phyloP scores from a whole-genome alignment of 306 rosid species.

The Fragaria nilgerrensis region DNA sequence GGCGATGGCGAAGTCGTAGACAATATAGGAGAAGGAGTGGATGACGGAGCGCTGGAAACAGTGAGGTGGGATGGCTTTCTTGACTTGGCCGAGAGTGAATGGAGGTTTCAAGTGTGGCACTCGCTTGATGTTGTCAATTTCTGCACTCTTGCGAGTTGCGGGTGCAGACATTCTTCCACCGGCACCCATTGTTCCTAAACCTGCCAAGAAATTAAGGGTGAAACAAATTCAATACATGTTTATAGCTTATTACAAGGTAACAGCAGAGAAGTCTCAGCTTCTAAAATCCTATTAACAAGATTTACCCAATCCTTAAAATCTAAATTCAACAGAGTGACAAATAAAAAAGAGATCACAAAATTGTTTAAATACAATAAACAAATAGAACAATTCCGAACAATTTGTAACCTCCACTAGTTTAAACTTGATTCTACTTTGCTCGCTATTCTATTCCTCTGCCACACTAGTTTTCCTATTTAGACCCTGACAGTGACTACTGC shows the following conservation, averaged over 20 bases:
- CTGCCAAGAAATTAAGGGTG: conserved; percentile 33
- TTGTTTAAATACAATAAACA: not conserved
- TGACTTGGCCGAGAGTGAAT: conserved; percentile 55
- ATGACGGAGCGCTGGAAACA: conserved; percentile 65
- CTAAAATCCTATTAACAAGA: not conserved
- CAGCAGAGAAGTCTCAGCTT: not conserved
- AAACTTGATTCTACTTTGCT: not conserved
- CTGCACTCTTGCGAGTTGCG: conserved; percentile 44
- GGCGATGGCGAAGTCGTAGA: conserved; percentile 52
- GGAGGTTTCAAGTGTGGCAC: conserved; percentile 62
- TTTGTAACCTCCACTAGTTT: not conserved
- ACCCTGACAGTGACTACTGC: not conserved
- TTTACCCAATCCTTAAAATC: not conserved
- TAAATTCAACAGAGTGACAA: not conserved
- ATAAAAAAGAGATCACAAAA: not conserved
- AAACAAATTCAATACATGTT: not conserved
- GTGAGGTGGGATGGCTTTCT: conserved; percentile 71
- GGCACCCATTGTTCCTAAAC: conserved; percentile 72
- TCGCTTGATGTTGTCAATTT: conserved; percentile 41
- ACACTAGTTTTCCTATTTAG: not conserved
- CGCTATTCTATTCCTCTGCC: not conserved
- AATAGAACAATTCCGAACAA: not conserved
- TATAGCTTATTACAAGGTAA: too few species aligned
- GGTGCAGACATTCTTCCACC: conserved; percentile 82
- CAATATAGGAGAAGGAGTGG: conserved; percentile 60